Evolutionary conservation across 106 monocot genomes (phyloP).

Genomic region (Acanthochlamys bracteata): DNA sequence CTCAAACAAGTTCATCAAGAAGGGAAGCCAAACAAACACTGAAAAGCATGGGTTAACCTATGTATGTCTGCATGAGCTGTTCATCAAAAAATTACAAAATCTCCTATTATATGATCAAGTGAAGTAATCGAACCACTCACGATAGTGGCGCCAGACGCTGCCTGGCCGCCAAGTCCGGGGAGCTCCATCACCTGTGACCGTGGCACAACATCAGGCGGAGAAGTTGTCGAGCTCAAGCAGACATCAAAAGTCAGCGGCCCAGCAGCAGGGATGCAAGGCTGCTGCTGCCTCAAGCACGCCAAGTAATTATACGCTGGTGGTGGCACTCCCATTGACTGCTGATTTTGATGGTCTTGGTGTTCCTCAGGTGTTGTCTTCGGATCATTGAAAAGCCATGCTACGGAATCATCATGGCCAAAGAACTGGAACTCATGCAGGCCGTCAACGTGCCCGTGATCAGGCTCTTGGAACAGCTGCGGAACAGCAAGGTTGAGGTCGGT

Average conservation of each 20-base stretch:
- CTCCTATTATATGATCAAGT: background rate
- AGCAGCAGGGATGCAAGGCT: slow-evolving; percentile 1
- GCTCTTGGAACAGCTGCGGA: slow-evolving; percentile 15
- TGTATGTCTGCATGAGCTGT: background rate
- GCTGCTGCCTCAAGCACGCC: slow-evolving; percentile 11
- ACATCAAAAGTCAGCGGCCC: slow-evolving; percentile 21
- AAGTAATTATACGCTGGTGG: slow-evolving; percentile 17
- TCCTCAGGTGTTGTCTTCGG: slow-evolving; percentile 5
- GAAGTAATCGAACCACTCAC: slow-evolving; percentile 19
- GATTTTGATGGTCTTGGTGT: background rate
- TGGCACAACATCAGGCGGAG: slow-evolving; percentile 4
- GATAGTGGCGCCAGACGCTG: slow-evolving; percentile 9
- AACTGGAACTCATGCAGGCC: slow-evolving; percentile 65
- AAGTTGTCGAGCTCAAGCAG: slow-evolving; percentile 12
- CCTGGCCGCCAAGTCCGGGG: slow-evolving; percentile 3
- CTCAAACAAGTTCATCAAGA: too few relatives aligned
- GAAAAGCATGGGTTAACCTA: background rate
- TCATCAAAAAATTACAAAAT: background rate
- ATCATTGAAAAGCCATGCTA: slow-evolving; percentile 45
- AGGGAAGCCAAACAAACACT: too few relatives aligned
- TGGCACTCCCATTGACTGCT: background rate
- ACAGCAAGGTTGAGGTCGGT: slow-evolving; percentile 23
- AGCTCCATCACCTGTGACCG: slow-evolving; percentile 2
- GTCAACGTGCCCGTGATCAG: background rate
- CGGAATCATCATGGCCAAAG: slow-evolving; percentile 44